Base-by-base conservation (phyloP, 208 protist genomes). In the Tetramitus jugosus region DNA sequence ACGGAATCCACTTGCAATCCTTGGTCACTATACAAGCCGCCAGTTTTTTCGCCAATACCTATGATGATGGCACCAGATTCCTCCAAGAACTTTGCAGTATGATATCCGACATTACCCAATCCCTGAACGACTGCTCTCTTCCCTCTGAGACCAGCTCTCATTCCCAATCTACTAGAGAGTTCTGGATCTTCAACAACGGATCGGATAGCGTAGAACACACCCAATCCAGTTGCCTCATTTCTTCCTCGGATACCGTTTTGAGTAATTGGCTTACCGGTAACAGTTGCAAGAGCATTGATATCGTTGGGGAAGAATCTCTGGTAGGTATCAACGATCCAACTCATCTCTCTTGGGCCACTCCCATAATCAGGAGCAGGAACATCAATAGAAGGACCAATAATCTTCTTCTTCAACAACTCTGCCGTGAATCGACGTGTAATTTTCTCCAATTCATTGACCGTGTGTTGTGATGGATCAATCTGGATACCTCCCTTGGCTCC, bases 41-140 rank as follows among this genome's bases (percentile, higher is more conserved):
- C 79, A 77, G 88, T 85, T 74, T 82, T 80, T 74, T 93, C 90
- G 45, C 43, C 81, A 45, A 92, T 76, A 60, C 81, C 87, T 60
- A 88, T 68, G 39, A 91, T 79, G 79, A 89, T 90, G 61, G 79
- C 88, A 40, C 90, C 90, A 52, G 76, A 80, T 72, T 88, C 76
- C 43, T 83, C 64, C 40, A 91, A 84, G 84, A 91, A 93, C 61
- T 90, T 81, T 39, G 76, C 90, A 3, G 84, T 65, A 46, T 82
- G 77, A 80, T 86, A 89, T 37, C 87, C 86, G 52, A 91, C 91
- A 77, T 93, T 94, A 81, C 90, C 91, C 26, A 91, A 88, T 74
- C 91, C 90, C 81, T 87, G 87, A 26, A 92, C 76, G 77, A 89
- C 80, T 61, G 86, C 46, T 23, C 53, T 85, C 84, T 92, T 93